Evolutionary conservation across 179 eudicot species (phyloP).

Genomic region (Actinidia arguta): DNA sequence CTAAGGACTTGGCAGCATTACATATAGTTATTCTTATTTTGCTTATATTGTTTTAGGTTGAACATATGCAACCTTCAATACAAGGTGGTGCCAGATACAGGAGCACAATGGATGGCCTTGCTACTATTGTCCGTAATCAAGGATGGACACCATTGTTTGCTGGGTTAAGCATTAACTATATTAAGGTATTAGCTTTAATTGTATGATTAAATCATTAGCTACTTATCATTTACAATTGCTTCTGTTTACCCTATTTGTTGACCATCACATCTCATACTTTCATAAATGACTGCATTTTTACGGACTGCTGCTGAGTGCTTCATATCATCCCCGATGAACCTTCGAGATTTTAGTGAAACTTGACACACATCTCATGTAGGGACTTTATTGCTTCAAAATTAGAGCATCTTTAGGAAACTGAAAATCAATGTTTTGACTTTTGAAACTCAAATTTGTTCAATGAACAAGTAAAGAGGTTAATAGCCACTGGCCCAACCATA

Average conservation of each 20-base stretch:
- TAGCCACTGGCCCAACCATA: neutral
- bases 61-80: constrained; percentile 55
- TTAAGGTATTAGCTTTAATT: constrained; percentile 64
- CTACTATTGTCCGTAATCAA: constrained; percentile 64
- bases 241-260: neutral
- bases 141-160: constrained; percentile 96
- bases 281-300: neutral
- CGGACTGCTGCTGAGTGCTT: neutral
- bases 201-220: neutral
- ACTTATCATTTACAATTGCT: neutral
- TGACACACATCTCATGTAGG: neutral
- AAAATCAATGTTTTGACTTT: too few relatives aligned
- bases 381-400: too few relatives aligned
- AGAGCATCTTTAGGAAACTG: too few relatives aligned
- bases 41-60: constrained; percentile 58
- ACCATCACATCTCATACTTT: too few relatives aligned
- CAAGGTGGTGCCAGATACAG: constrained; percentile 55
- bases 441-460: too few relatives aligned
- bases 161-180: constrained; percentile 94
- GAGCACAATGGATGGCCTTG: constrained; percentile 76
- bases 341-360: too few relatives aligned
- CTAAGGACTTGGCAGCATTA: neutral
- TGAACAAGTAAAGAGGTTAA: neutral
- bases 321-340: neutral
- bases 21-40: neutral